A percentile compares a stretch with the other conserved stretches of the same genome.
These are phyloP conservation scores for Coleophoma crateriformis DNA, from an alignment of 2,329 filamentous ascomycete genomes.

Conservation along the genomic window DNA sequence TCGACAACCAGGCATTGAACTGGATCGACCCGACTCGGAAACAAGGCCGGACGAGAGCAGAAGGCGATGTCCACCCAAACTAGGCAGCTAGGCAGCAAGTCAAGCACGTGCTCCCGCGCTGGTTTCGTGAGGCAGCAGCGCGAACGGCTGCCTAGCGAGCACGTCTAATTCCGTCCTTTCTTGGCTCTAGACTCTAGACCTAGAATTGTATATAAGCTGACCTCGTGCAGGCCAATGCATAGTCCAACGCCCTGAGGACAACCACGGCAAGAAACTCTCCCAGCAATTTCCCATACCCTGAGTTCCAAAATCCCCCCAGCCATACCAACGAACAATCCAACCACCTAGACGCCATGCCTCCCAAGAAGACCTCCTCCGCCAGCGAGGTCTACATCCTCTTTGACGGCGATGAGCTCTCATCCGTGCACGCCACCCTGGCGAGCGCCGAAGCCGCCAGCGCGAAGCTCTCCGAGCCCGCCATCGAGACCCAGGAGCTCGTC, in stretches of 20 bases:
- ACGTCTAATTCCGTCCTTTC: background rate
- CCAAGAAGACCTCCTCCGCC: conserved; percentile 8
- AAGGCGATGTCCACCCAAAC: too few relatives aligned
- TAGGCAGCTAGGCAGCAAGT: background rate
- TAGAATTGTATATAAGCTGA: too few relatives aligned
- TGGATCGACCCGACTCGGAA: too few relatives aligned
- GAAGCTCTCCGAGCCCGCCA: background rate
- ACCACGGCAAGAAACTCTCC: too few relatives aligned
- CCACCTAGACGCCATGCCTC: conserved; percentile 7
- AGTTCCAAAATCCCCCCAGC: too few relatives aligned
- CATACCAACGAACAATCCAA: background rate
- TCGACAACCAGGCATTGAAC: too few relatives aligned
- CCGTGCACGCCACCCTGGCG: conserved; percentile 8
- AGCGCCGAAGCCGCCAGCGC: background rate
- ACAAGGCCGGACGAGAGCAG: too few relatives aligned
- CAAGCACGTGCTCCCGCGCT: background rate
- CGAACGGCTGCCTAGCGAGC: background rate
- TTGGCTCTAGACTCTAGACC: too few relatives aligned
- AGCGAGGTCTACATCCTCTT: conserved; percentile 9
- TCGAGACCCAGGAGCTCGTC: background rate
- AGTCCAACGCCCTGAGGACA: too few relatives aligned
- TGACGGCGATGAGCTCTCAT: conserved; percentile 2
- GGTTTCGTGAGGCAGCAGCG: too few relatives aligned
- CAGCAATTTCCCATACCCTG: too few relatives aligned
- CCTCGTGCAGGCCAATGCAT: too few relatives aligned